Conservation (phyloP, 805 yeast species). For the Candida bentonensis region DNA sequence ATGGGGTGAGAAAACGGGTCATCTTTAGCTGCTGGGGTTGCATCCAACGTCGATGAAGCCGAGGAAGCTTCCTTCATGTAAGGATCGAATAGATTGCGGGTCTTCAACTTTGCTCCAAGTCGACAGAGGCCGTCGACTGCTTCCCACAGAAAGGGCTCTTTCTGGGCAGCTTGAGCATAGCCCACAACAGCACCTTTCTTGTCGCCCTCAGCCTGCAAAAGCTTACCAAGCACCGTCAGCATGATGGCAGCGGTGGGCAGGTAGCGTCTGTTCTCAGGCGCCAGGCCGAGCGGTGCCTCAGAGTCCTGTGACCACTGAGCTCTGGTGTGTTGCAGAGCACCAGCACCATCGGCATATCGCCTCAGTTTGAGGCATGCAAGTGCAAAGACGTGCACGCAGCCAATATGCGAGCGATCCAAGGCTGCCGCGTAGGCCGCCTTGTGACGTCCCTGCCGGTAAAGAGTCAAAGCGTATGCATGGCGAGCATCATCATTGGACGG, state of each 20-base stretch:
- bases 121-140: conserved; percentile 65
- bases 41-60: conserved; percentile 3
- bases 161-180: conserved; percentile 53
- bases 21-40: neutral
- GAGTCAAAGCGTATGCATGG: conserved; percentile 56
- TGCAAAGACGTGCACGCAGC: conserved; percentile 66
- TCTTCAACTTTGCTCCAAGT: conserved; percentile 56
- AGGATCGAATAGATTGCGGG: conserved; percentile 24
- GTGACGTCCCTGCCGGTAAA: conserved; percentile 42
- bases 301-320: conserved; percentile 5
- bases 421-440: conserved; percentile 45
- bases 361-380: conserved; percentile 46
- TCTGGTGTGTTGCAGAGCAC: conserved; percentile 24
- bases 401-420: conserved; percentile 41
- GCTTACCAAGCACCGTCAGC: conserved; percentile 53
- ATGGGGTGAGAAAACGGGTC: neutral
- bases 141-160: conserved; percentile 76
- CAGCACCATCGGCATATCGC: conserved; percentile 47
- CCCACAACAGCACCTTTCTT: conserved; percentile 48
- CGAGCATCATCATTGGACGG: conserved; percentile 43
- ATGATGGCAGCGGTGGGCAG: conserved; percentile 62
- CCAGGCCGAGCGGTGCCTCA: conserved; percentile 7
- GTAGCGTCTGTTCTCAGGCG: conserved; percentile 10
- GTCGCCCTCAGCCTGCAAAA: conserved; percentile 47
- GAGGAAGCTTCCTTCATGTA: conserved; percentile 3